Evolutionary conservation across 108 stramenopile genomes (phyloP).

Genomic region (Cyclostephanos tholiformis): DNA sequence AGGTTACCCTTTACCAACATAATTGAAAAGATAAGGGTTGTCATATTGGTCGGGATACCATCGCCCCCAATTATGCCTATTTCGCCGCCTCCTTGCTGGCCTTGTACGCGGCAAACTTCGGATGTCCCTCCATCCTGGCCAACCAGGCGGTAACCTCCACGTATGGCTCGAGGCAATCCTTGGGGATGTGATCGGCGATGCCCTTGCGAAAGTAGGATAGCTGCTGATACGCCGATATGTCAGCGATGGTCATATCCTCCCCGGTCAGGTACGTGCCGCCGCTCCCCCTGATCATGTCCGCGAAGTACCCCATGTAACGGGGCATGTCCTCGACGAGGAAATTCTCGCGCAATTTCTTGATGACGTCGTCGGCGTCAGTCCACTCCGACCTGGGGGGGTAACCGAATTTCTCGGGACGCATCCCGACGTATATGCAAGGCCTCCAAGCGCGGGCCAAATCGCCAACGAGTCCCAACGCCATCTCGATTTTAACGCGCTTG

Average conservation of each 20-base stretch:
- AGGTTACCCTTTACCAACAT: no score
- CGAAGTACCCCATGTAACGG: conserved; percentile 45
- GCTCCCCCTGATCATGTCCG: conserved; percentile 47
- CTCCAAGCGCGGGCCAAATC: conserved; percentile 61
- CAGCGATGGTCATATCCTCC: conserved; percentile 70
- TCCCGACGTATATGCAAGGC: conserved; percentile 52
- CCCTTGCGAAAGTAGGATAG: conserved; percentile 54
- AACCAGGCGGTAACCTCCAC: conserved; percentile 48
- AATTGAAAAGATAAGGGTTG: no score
- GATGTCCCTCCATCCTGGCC: conserved; percentile 32
- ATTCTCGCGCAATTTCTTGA: conserved; percentile 54
- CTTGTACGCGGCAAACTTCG: conserved; percentile 52
- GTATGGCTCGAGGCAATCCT: conserved; percentile 55
- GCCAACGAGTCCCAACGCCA: conserved; percentile 59
- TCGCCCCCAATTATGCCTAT: no score
- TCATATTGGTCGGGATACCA: no score
- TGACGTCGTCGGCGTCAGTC: conserved; percentile 53
- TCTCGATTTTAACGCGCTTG: conserved; percentile 56
- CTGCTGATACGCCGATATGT: conserved; percentile 52
- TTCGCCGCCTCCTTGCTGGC: conserved; percentile 28
- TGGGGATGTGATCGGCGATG: conserved; percentile 64
- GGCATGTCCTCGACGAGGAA: conserved; percentile 61
- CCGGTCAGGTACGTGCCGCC: conserved; percentile 39
- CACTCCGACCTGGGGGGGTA: conserved; percentile 52
- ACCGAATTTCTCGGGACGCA: conserved; percentile 60